phyloP scores from a whole-genome alignment of 2,329 filamentous ascomycete genomes.

The Paracorniculantispora psalliotae region DNA sequence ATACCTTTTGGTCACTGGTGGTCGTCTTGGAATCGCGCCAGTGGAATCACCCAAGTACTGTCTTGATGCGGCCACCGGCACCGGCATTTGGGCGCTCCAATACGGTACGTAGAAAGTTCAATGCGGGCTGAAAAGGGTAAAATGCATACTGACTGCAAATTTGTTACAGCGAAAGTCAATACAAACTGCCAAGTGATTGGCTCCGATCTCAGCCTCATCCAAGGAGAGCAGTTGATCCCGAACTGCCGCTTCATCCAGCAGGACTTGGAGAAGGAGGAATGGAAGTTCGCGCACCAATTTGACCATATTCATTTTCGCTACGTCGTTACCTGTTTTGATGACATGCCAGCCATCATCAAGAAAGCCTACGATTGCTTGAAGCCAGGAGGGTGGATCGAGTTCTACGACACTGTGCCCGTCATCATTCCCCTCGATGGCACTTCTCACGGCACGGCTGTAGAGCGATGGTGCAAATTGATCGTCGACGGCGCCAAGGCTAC shows the following conservation, averaged over 20 bases:
- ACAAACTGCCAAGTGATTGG: not conserved
- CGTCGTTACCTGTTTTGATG: not conserved
- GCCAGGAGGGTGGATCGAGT: slow-evolving; percentile 1
- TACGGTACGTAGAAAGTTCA: not conserved
- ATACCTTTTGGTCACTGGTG: not conserved
- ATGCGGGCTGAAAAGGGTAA: not conserved
- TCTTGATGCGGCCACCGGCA: not conserved
- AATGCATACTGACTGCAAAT: not conserved
- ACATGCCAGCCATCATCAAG: not conserved
- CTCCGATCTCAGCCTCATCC: slow-evolving; percentile 1
- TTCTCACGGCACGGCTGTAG: not conserved
- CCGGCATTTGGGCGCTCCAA: not conserved
- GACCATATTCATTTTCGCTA: not conserved
- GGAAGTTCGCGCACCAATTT: not conserved
- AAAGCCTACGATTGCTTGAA: not conserved
- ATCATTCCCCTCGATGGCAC: not conserved
- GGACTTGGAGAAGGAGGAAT: not conserved
- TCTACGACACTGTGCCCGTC: not conserved
- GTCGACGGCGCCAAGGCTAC: not conserved
- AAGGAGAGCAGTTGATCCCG: not conserved
- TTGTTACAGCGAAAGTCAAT: not conserved
- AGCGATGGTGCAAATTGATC: not conserved
- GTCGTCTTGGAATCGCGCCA: not conserved
- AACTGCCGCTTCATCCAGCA: not conserved
- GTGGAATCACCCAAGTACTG: not conserved